A percentile compares a stretch with the other conserved stretches of the same genome.
Conservation (phyloP, 305 asterid species). For the Solanum hybrid region DNA sequence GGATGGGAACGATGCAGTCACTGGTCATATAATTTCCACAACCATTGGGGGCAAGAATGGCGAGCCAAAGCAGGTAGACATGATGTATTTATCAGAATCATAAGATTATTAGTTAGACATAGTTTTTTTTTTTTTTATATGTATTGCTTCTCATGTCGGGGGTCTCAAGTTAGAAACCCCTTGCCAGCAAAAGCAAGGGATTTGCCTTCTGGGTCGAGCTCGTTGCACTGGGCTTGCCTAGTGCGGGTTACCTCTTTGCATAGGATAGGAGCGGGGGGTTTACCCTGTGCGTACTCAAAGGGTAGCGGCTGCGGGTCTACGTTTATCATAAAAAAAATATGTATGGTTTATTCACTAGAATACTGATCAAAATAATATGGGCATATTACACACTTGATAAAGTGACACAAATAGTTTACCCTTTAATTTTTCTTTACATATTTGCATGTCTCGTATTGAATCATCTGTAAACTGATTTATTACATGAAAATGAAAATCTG, state of each 20-base stretch:
- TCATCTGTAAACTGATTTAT: neutral
- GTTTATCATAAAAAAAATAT: neutral
- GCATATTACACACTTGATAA: neutral
- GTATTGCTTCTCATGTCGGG: neutral
- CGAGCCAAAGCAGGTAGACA: slow-evolving; percentile 80
- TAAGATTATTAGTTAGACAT: neutral
- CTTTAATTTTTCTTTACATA: neutral
- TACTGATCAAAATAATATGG: neutral
- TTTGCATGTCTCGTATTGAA: neutral
- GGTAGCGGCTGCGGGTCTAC: neutral
- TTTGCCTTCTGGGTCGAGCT: neutral
- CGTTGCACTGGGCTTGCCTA: neutral
- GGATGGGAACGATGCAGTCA: slow-evolving; percentile 62
- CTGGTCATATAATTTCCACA: slow-evolving; percentile 90
- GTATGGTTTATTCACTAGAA: neutral
- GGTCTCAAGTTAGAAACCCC: neutral
- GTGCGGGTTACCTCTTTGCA: neutral
- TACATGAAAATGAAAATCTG: neutral
- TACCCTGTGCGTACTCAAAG: neutral
- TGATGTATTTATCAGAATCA: neutral
- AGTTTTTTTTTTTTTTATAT: neutral
- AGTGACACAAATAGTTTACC: neutral
- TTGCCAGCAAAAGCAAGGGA: neutral
- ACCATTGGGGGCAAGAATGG: slow-evolving; percentile 96
- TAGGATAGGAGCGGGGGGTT: neutral